A percentile compares a stretch with the other conserved stretches of the same genome.
Conservation (phyloP, 495 filamentous ascomycete species). For the Penicillium coprophilum region DNA sequence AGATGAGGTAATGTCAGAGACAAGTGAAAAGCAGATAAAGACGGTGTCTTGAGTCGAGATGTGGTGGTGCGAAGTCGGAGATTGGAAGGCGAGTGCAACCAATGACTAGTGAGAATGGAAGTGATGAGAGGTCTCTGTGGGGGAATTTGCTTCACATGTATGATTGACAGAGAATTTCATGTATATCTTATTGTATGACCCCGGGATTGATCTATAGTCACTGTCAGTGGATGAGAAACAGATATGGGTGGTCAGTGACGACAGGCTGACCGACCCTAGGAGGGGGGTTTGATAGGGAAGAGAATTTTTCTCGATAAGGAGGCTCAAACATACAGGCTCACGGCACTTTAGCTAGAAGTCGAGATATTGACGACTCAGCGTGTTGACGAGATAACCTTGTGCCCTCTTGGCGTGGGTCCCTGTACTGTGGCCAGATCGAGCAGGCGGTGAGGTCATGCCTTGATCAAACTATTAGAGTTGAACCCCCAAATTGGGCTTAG, state of each 20-base stretch:
- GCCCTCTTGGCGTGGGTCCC: conserved; percentile 3
- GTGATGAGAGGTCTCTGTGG: neutral
- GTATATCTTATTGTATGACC: neutral
- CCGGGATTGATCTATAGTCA: conserved; percentile 1
- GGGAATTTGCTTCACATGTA: neutral
- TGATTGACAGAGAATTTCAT: neutral
- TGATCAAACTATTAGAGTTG: neutral
- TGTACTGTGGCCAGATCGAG: neutral
- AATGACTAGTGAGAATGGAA: neutral
- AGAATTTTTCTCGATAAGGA: neutral
- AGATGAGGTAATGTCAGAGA: neutral
- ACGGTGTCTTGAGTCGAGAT: neutral
- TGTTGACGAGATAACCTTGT: conserved; percentile 1
- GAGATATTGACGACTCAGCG: neutral
- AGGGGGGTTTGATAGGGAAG: neutral
- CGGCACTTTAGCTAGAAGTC: neutral
- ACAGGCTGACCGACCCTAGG: neutral
- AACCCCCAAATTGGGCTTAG: conserved; percentile 3
- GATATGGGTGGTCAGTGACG: neutral
- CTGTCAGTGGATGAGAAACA: neutral
- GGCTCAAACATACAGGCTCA: neutral
- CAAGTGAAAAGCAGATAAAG: neutral
- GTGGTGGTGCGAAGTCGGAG: neutral
- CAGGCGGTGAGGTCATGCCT: neutral
- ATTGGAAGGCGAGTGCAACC: neutral